These are phyloP conservation scores for Kandelia obovata DNA, from an alignment of 345 rosid species.

Conservation along the genomic window DNA sequence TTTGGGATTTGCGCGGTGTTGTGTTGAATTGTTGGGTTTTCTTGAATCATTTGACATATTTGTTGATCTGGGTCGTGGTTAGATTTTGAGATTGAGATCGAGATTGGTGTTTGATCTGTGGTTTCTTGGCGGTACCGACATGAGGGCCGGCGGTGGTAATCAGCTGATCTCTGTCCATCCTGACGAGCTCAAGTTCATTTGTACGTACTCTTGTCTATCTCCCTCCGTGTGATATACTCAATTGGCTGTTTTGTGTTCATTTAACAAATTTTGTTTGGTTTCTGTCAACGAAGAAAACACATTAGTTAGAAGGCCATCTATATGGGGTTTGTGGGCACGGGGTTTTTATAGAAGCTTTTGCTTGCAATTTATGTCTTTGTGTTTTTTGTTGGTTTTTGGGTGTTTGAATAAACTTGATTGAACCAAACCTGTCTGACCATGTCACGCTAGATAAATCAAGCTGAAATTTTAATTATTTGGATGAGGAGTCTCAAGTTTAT, in stretches of 20 bases:
- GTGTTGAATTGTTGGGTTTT: constrained; percentile 1
- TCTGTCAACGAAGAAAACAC: no score
- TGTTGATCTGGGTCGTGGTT: constrained; percentile 15
- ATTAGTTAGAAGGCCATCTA: no score
- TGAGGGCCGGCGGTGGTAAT: constrained; percentile 58
- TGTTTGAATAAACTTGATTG: no score
- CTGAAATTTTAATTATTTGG: no score
- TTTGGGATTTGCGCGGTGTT: background rate
- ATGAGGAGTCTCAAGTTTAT: no score
- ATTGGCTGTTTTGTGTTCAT: background rate
- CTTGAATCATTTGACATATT: constrained; percentile 8
- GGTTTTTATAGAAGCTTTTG: no score
- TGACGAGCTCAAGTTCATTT: constrained; percentile 77
- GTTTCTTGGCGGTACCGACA: constrained; percentile 21
- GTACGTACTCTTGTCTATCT: constrained; percentile 39
- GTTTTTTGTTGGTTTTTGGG: no score
- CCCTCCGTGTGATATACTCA: background rate
- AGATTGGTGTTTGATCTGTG: background rate
- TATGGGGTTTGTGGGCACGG: no score
- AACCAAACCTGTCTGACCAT: no score
- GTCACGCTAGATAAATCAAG: no score
- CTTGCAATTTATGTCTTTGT: no score
- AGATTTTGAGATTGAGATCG: constrained; percentile 16
- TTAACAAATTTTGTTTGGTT: no score
- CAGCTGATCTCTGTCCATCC: constrained; percentile 89